These are phyloP conservation scores for Tetracladium maxilliforme DNA, from an alignment of 2,329 filamentous ascomycete species.

Conservation along the genomic window DNA sequence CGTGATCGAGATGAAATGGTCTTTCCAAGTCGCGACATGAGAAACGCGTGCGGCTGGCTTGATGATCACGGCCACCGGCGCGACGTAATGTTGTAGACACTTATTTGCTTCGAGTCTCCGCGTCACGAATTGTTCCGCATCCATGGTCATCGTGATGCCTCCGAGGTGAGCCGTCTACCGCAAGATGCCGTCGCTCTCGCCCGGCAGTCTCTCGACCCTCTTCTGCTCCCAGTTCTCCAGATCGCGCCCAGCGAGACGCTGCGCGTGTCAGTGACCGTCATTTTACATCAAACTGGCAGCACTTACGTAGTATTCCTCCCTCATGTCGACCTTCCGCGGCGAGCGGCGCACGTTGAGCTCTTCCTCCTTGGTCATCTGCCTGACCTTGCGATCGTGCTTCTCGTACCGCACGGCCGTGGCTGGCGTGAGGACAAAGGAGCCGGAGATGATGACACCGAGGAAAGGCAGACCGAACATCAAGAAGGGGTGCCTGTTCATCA, in stretches of 20 bases:
- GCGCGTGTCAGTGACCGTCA: conserved; percentile 7
- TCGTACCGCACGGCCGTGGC: conserved; percentile 92
- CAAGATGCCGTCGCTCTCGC: conserved; percentile 80
- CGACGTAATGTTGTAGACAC: too few relatives aligned
- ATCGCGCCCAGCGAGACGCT: conserved; percentile 78
- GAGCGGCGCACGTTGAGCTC: conserved; percentile 66
- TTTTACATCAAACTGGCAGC: conserved; percentile 1
- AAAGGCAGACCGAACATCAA: conserved; percentile 90
- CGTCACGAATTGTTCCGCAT: too few relatives aligned
- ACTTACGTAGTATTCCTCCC: conserved; percentile 77
- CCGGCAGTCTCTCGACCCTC: conserved; percentile 75
- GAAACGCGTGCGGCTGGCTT: too few relatives aligned
- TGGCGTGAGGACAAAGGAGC: conserved; percentile 87
- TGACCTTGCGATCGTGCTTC: conserved; percentile 77
- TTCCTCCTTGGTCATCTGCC: conserved; percentile 74
- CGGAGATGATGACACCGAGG: conserved; percentile 74
- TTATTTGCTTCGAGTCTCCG: too few relatives aligned
- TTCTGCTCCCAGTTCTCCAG: conserved; percentile 96
- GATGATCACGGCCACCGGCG: too few relatives aligned
- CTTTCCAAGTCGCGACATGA: too few relatives aligned
- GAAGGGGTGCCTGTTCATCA: conserved; percentile 71
- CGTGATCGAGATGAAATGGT: too few relatives aligned
- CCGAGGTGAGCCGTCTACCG: too few relatives aligned
- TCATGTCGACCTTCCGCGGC: conserved; percentile 60
- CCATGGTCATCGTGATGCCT: too few relatives aligned